Evolutionary conservation across 1,139 yeast genomes (phyloP), one percentile per base, ranked within the genome.

Genomic region (Zhuliangozyma blackwelliae): DNA sequence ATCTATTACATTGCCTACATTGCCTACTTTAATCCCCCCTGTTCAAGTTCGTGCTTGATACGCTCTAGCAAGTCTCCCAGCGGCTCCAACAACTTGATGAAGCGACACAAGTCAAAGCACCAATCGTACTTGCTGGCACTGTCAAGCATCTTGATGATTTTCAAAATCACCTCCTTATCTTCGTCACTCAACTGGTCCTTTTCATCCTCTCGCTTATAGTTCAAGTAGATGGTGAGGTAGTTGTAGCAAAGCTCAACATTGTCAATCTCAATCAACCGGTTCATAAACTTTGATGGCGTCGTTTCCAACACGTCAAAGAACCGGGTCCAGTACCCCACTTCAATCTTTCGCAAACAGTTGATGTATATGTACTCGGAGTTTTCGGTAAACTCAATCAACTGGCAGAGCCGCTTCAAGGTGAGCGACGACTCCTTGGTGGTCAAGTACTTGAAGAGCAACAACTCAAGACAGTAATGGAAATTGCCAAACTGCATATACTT

Each of bases 101-200:
- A 70, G 25, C 76, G 57, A 47, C 75, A 69, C 28, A 70, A 55
- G 42, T 70, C 75, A 48, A 65, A 67, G 39, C 73, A 67, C 64
- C 70, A 65, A 36, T 68, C 73, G 73, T 73, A 70, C 40, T 57
- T 59, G 27, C 55, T 47, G 7, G 61, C 53, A 10, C 46, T 45
- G 28, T 55, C 63, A 13, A 70, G 51, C 62, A 66, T 57, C 28
- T 49, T 52, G 28, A 69, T 59, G 7, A 70, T 66, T 33, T 58
- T 50, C 16, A 64, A 38, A 9, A 70, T 67, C 30, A 68, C 59
- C 9, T 45, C 44, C 30, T 58, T 57, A 39, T 70, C 75, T 10
- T 54, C 49, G 3, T 45, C 40, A 41, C 60, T 61, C 12, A 69
- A 49, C 11, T 49, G 37, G 31, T 43, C 46, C 9, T 50, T 54